Evolutionary conservation across 805 yeast genomes (phyloP).

Genomic region (Candida khao-thaluensis): DNA sequence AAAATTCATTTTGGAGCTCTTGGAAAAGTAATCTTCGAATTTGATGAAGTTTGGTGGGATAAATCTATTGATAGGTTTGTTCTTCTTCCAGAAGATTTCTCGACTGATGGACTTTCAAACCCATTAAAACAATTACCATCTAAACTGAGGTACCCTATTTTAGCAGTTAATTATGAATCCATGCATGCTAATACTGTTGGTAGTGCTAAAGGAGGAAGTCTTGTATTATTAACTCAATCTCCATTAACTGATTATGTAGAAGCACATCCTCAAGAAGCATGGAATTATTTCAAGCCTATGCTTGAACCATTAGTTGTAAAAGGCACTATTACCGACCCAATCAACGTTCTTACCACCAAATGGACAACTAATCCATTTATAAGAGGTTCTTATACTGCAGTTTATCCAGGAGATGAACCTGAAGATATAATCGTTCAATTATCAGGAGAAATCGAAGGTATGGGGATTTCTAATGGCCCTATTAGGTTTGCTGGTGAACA

Average conservation of each 20-base stretch:
- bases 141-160: slow-evolving; percentile 60
- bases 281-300: slow-evolving; percentile 59
- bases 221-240: slow-evolving; percentile 69
- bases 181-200: slow-evolving; percentile 22
- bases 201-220: slow-evolving; percentile 40
- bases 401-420: slow-evolving; percentile 69
- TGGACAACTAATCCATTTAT: slow-evolving; percentile 84
- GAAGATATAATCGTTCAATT: slow-evolving; percentile 60
- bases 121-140: slow-evolving; percentile 26
- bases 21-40: slow-evolving; percentile 45
- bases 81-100: slow-evolving; percentile 18
- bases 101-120: slow-evolving; percentile 5
- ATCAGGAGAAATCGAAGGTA: slow-evolving; percentile 37
- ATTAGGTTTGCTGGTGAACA: slow-evolving; percentile 92
- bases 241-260: slow-evolving; percentile 67
- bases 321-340: slow-evolving; percentile 22
- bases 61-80: slow-evolving; percentile 42
- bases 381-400: slow-evolving; percentile 79
- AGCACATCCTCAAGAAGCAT: slow-evolving; percentile 49
- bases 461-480: slow-evolving; percentile 39
- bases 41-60: slow-evolving; percentile 44
- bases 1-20: slow-evolving; percentile 37
- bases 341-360: slow-evolving; percentile 47
- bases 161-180: slow-evolving; percentile 58
- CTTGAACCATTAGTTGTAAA: slow-evolving; percentile 27